Evolutionary conservation across 1,284 basidiomycete genomes (phyloP), one percentile per base, ranked within the genome.

Genomic region (Volvariella surrecta): DNA sequence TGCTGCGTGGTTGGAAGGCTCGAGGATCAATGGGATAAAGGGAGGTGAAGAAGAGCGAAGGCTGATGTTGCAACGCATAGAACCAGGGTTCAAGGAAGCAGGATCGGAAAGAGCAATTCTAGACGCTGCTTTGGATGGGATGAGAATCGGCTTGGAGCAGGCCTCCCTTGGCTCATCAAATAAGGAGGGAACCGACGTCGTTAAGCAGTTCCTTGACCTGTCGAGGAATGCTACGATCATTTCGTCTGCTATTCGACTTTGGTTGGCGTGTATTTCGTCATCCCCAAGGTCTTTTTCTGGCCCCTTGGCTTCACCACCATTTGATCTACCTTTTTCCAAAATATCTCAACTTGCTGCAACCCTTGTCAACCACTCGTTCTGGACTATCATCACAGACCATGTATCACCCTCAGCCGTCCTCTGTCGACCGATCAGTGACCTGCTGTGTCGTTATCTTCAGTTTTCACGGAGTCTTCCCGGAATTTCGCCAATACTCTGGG

Each of bases 1-100:
- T 17, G 69, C 81, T 0, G 79, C 78, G 2, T 92, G 84, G 79
- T 56, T 89, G 3, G 81, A 85, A 51, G 89, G 91, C 0, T 71
- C 76, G 13, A 70, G 68, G 43, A 68, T 91, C 22, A 94, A 95
- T 57, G 73, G 75, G 0, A 58, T 78, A 9, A 74, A 66, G 51
- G 71, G 73, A 1, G 90, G 90, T 1, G 76, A 81, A 50, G 60
- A 60, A 11, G 88, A 89, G 55, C 70, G 78, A 55, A 52, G 47
- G 44, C 49, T 2, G 65, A 63, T 0, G 79, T 82, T 48, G 59
- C 62, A n/a, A 39, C 8, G 34, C 7, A 8, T 35, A 15, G 18
- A 35, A 15, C 6, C 7, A 4, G 34, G n/a, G n/a, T 35, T 35
- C 18, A 6, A 28, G 24, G 34, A 35, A 35, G 34, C 41, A 11